Evolutionary conservation across 768 basidiomycete species (phyloP), one percentile per base, ranked within the genome.

Genomic region (Sporobolomyces pararoseus): DNA sequence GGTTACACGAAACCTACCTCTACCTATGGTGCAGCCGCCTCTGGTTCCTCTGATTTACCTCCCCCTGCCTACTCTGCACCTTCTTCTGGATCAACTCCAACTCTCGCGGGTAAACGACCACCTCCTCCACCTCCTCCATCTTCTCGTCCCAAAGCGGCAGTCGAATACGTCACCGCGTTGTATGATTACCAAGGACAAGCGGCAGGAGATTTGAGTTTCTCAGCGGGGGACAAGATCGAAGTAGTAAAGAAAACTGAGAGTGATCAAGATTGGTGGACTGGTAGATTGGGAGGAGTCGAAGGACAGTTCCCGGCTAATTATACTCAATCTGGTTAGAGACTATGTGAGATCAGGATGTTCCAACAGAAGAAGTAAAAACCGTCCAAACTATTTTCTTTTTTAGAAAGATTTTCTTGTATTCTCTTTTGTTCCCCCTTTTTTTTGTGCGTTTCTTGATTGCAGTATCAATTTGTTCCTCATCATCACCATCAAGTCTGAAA

Each of bases 201-300:
- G 47, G 91, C 89, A 0, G 95, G 95, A 2, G 95, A 98, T 80
- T 81, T 98, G 65, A 88, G 88, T 1, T 98, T 98, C 82, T 86
- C 83, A 71, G 85, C 86, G 21, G 95, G 95, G 21, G 94, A 97
- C 79, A 83, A 84, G 73, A 97, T 98, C 79, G 91, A 95, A 80
- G 82, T 98, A 63, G 84, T 96, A 42, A 88, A 93, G 79, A 85
- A 85, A 79, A 87, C 88, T 23, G 85, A 84, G 10, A 93, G 86
- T 76, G 78, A 87, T 32, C 91, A 98, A 78, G 94, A 98, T 78
- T 97, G 94, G 94, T 98, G 95, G 95, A 96, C 93, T 32, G 94
- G 95, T 10, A 84, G 85, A 76, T 62, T 95, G 74, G 86, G 90
- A 73, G 92, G 92, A 10, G 78, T 79, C 70, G 86, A 90, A 78